These are phyloP conservation scores for Elymus sibiricus DNA, from an alignment of 176 grass and related monocot species.

Conservation along the genomic window DNA sequence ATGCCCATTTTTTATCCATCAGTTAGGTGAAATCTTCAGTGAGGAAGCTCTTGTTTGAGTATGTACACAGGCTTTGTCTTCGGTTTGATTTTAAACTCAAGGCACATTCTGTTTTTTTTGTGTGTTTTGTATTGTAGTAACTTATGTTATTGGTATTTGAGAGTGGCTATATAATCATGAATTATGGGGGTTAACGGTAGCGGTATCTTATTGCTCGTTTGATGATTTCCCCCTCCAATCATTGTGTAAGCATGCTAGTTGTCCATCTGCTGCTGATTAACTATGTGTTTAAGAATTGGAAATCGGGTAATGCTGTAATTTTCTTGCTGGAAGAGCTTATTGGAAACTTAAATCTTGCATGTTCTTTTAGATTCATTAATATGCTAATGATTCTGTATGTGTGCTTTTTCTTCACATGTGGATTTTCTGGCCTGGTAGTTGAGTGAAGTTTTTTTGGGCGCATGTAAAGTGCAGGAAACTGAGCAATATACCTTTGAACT, in stretches of 20 bases:
- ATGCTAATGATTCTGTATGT: background rate
- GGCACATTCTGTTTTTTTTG: background rate
- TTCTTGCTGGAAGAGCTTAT: constrained; percentile 4
- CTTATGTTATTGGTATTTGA: background rate
- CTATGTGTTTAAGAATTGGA: background rate
- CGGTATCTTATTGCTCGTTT: constrained; percentile 8
- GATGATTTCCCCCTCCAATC: background rate
- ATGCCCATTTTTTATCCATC: background rate
- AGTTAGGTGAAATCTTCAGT: constrained; percentile 7
- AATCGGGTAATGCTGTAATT: background rate
- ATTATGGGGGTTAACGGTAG: background rate
- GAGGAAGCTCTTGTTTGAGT: background rate
- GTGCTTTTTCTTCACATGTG: background rate
- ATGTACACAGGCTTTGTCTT: background rate
- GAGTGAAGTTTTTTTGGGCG: background rate
- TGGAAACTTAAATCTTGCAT: background rate
- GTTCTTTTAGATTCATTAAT: background rate
- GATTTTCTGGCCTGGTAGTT: constrained; percentile 1
- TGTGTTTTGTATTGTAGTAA: background rate
- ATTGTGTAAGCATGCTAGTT: background rate
- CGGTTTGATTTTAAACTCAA: too few relatives aligned
- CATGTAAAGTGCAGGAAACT: background rate
- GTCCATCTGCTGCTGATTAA: background rate
- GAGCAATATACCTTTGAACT: background rate
- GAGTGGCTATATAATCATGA: background rate